A percentile compares a stretch with the other conserved stretches of the same genome.
phyloP scores from a whole-genome alignment of 2,329 filamentous ascomycete species.

The Cercospora canescens region DNA sequence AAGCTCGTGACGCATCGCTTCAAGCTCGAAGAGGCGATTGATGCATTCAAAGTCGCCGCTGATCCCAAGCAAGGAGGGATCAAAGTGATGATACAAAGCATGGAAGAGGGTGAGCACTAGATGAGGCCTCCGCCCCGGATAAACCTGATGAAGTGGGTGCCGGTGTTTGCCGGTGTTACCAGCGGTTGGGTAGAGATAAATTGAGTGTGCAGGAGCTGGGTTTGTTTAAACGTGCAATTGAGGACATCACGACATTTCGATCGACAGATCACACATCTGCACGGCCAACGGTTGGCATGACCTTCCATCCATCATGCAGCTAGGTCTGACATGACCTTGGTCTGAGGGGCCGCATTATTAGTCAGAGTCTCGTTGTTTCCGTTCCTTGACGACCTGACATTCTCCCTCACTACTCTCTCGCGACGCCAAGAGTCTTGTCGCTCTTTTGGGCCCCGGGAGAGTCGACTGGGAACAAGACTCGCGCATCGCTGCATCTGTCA shows the following conservation, averaged over 20 bases:
- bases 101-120: slow-evolving; percentile 40
- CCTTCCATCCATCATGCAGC: background rate
- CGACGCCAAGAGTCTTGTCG: background rate
- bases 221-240: no score
- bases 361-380: background rate
- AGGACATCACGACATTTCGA: background rate
- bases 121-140: background rate
- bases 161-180: background rate
- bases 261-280: background rate
- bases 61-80: slow-evolving; percentile 93
- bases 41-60: slow-evolving; percentile 86
- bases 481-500: background rate
- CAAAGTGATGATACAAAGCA: slow-evolving; percentile 90
- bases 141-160: background rate
- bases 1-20: slow-evolving; percentile 88
- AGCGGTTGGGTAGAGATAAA: background rate
- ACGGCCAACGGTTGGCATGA: background rate
- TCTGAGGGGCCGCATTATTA: no score
- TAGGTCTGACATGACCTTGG: no score
- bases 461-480: background rate
- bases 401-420: background rate
- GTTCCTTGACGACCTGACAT: background rate
- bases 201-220: background rate
- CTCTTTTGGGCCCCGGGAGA: background rate
- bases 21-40: slow-evolving; percentile 78